Conservation (phyloP, 2,329 filamentous ascomycete species). For the Penicillium sp. region DNA sequence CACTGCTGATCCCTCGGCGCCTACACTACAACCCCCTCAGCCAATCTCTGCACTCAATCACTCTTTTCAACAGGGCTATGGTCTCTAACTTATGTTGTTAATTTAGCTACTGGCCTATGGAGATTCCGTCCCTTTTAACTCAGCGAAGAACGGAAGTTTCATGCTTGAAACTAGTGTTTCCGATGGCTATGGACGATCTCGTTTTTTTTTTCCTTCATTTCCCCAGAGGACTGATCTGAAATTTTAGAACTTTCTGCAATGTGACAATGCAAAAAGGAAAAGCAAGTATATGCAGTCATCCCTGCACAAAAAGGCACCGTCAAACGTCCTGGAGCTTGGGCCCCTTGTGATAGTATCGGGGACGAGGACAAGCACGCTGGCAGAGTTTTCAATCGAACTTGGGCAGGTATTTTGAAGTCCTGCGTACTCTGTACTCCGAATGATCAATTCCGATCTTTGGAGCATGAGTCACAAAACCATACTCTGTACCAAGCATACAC, state of each 20-base stretch:
- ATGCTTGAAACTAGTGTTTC: slow-evolving; percentile 7
- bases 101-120: not conserved
- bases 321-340: slow-evolving; percentile 11
- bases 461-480: not conserved
- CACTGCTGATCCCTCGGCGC: slow-evolving; percentile 24
- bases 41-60: slow-evolving; percentile 14
- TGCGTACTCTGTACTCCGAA: not conserved
- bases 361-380: not conserved
- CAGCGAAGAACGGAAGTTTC: slow-evolving; percentile 11
- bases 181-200: slow-evolving; percentile 6
- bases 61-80: not conserved
- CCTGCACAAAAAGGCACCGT: slow-evolving; percentile 5
- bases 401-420: not conserved
- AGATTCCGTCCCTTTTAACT: not conserved
- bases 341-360: slow-evolving; percentile 12
- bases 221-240: not conserved
- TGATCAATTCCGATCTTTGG: slow-evolving; percentile 1
- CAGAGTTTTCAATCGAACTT: slow-evolving; percentile 19
- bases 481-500: not conserved
- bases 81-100: not conserved
- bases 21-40: slow-evolving; percentile 14
- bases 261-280: slow-evolving; percentile 18
- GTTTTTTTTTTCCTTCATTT: not conserved
- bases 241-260: slow-evolving; percentile 15
- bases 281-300: slow-evolving; percentile 4